A percentile compares a stretch with the other conserved stretches of the same genome.
These are phyloP conservation scores for Populus tremula DNA, from an alignment of 345 rosid genomes.

Conservation along the genomic window DNA sequence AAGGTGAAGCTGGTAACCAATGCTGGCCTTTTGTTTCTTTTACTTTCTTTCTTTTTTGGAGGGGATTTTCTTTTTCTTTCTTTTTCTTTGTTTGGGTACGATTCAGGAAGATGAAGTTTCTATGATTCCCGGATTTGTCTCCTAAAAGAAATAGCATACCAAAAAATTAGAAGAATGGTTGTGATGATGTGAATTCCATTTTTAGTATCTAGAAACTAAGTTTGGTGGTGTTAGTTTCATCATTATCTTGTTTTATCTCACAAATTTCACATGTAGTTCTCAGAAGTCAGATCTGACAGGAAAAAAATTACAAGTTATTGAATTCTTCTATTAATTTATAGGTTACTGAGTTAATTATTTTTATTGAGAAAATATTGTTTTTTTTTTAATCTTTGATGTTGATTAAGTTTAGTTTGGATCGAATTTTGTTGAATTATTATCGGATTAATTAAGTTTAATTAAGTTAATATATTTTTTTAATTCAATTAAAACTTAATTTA, in stretches of 20 bases:
- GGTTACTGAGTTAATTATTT: too few species aligned
- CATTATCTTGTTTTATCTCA: neutral
- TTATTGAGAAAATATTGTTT: too few species aligned
- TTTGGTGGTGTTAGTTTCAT: neutral
- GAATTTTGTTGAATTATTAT: too few species aligned
- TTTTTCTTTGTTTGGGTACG: neutral
- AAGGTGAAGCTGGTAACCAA: conserved; percentile 12
- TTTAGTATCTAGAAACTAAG: conserved; percentile 18
- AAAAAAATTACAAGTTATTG: too few species aligned
- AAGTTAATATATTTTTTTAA: too few species aligned
- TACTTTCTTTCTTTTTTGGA: neutral
- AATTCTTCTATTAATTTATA: too few species aligned
- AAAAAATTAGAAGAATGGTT: conserved; percentile 57
- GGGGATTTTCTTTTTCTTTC: neutral
- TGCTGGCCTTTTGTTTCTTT: conserved; percentile 21
- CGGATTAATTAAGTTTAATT: too few species aligned
- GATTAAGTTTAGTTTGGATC: too few species aligned
- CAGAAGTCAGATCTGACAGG: too few species aligned
- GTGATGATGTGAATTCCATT: conserved; percentile 31
- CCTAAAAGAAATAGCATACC: conserved; percentile 61
- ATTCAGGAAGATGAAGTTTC: conserved; percentile 15
- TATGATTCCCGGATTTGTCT: conserved; percentile 57
- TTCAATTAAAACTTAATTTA: too few species aligned
- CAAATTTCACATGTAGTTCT: neutral
- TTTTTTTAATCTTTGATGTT: too few species aligned